Evolutionary conservation across 345 rosid genomes (phyloP).

Genomic region (Populus nigra): DNA sequence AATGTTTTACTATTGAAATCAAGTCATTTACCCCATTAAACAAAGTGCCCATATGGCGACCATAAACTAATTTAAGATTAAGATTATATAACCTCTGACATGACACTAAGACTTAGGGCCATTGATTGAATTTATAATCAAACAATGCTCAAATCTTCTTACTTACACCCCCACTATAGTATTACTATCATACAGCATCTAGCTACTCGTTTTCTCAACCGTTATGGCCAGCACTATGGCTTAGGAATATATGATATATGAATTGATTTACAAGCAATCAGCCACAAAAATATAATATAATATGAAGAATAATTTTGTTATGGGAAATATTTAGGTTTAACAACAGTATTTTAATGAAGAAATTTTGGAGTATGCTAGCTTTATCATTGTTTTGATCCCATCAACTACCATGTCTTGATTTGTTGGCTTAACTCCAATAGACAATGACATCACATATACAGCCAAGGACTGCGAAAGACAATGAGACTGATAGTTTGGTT

Average conservation of each 20-base stretch:
- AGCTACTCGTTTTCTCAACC: conserved; percentile 56
- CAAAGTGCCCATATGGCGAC: neutral
- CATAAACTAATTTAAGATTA: neutral
- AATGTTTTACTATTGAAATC: conserved; percentile 5
- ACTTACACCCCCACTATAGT: conserved; percentile 29
- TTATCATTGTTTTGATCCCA: conserved; percentile 19
- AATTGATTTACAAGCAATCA: conserved; percentile 15
- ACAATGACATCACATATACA: conserved; percentile 46
- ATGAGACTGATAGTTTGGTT: conserved; percentile 33
- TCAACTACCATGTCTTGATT: conserved; percentile 34
- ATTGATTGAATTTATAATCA: neutral
- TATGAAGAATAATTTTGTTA: neutral
- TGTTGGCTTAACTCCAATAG: conserved; percentile 36
- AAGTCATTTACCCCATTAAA: conserved; percentile 11
- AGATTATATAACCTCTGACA: neutral
- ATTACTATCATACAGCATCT: conserved; percentile 20
- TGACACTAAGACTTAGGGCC: neutral
- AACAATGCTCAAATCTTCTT: conserved; percentile 22
- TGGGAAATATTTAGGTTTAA: neutral
- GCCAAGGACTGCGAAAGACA: conserved; percentile 45
- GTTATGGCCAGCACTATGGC: conserved; percentile 52
- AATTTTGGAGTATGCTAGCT: neutral
- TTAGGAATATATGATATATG: conserved; percentile 8
- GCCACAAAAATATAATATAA: neutral
- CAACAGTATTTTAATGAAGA: neutral